These are phyloP conservation scores for Graphilbum fragrans DNA, from an alignment of 2,329 filamentous ascomycete genomes.

Conservation along the genomic window DNA sequence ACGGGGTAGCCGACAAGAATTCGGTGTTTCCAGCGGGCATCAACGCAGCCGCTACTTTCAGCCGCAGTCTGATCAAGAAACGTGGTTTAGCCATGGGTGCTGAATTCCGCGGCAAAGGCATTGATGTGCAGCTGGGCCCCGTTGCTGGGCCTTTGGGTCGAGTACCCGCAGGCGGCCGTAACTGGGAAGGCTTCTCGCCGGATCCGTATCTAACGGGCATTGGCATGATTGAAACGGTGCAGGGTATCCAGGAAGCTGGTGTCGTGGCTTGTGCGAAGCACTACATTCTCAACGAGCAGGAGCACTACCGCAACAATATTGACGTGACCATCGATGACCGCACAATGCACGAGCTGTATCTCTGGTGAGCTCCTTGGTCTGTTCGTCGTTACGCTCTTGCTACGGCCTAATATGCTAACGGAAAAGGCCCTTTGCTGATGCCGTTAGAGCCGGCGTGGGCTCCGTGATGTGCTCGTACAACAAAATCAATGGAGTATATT, in stretches of 20 bases:
- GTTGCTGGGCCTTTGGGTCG: constrained; percentile 50
- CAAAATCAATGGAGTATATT: too few species aligned
- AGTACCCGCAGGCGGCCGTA: constrained; percentile 46
- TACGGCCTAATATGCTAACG: too few species aligned
- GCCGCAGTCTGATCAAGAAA: constrained; percentile 50
- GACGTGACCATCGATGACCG: constrained; percentile 15
- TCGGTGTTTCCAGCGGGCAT: constrained; percentile 56
- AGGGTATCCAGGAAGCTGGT: constrained; percentile 48
- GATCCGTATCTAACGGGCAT: constrained; percentile 58
- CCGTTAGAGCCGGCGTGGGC: too few species aligned
- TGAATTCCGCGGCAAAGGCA: constrained; percentile 61
- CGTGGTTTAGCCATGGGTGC: constrained; percentile 58
- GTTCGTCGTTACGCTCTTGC: too few species aligned
- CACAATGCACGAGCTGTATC: constrained; percentile 16
- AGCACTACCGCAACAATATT: constrained; percentile 15
- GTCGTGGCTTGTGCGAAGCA: constrained; percentile 26
- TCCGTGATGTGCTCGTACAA: too few species aligned
- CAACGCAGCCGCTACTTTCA: constrained; percentile 62
- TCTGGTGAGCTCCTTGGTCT: too few species aligned
- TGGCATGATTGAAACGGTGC: constrained; percentile 51
- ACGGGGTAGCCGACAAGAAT: constrained; percentile 1
- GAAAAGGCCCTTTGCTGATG: too few species aligned
- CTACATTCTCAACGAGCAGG: constrained; percentile 20
- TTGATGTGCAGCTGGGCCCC: constrained; percentile 57
- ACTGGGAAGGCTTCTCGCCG: constrained; percentile 48